These are phyloP conservation scores for Suillus discolor DNA, from an alignment of 768 basidiomycete genomes.

Conservation along the genomic window DNA sequence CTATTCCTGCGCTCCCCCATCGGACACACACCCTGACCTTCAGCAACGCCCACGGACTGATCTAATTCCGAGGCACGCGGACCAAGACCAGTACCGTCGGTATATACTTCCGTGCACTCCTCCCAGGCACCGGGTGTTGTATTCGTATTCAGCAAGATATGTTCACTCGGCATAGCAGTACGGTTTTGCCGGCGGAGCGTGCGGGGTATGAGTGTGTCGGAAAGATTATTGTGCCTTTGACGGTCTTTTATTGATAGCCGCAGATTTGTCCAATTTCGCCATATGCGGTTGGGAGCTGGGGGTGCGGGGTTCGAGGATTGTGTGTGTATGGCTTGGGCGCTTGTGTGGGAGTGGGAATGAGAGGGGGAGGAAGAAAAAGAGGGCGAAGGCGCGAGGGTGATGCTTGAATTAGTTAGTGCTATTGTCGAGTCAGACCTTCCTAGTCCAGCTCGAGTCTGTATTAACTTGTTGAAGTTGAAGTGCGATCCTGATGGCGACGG, in stretches of 20 bases:
- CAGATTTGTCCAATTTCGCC: slow-evolving; percentile 13
- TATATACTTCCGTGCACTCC: neutral
- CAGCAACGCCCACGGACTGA: neutral
- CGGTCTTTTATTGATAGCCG: slow-evolving; percentile 5
- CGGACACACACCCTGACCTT: neutral
- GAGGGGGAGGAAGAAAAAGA: slow-evolving; percentile 28
- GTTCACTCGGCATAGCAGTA: slow-evolving; percentile 10
- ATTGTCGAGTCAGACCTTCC: slow-evolving; percentile 25
- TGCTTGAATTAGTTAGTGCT: slow-evolving; percentile 27
- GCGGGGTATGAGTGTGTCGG: slow-evolving; percentile 12
- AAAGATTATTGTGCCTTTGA: slow-evolving; percentile 20
- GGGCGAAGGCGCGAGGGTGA: slow-evolving; percentile 24
- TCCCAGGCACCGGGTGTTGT: slow-evolving; percentile 6
- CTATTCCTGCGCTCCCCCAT: neutral
- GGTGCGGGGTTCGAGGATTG: slow-evolving; percentile 11
- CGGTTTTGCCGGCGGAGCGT: slow-evolving; percentile 29
- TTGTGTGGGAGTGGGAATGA: slow-evolving; percentile 23
- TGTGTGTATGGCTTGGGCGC: slow-evolving; percentile 7
- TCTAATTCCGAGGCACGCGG: neutral
- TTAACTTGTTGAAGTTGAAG: neutral
- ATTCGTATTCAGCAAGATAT: slow-evolving; percentile 11
- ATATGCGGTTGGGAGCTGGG: slow-evolving; percentile 17
- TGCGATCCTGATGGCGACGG: slow-evolving; percentile 12
- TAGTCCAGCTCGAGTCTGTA: neutral
- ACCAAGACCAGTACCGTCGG: neutral